phyloP scores from a whole-genome alignment of 495 filamentous ascomycete genomes.

The Neohortaea acidophila region DNA sequence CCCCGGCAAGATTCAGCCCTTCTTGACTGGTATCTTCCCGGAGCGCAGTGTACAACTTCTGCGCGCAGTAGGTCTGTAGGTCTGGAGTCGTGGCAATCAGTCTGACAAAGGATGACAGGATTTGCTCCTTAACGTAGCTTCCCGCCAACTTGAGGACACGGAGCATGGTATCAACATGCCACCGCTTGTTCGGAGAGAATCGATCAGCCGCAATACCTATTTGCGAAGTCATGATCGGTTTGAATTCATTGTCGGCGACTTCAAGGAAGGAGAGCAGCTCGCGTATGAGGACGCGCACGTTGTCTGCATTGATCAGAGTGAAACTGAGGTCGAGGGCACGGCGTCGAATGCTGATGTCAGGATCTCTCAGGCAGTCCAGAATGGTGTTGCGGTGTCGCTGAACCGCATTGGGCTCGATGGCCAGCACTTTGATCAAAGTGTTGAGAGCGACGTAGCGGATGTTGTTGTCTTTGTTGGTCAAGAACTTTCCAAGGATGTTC shows the following conservation, averaged over 20 bases:
- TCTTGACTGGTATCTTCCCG: constrained; percentile 97
- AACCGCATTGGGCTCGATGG: constrained; percentile 93
- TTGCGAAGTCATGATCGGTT: constrained; percentile 89
- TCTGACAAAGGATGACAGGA: constrained; percentile 88
- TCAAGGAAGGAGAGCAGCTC: constrained; percentile 90
- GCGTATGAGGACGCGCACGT: constrained; percentile 81
- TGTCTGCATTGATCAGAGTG: constrained; percentile 91
- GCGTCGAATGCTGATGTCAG: constrained; percentile 95
- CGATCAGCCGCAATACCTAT: constrained; percentile 94
- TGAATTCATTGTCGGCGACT: constrained; percentile 96
- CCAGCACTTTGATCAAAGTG: constrained; percentile 94
- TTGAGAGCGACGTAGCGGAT: constrained; percentile 97
- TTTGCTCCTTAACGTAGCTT: constrained; percentile 94
- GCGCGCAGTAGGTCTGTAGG: constrained; percentile 86
- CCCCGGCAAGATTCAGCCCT: constrained; percentile 76
- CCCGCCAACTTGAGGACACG: constrained; percentile 88
- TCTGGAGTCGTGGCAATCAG: constrained; percentile 90
- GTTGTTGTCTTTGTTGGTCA: constrained; percentile 96
- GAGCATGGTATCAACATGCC: constrained; percentile 96
- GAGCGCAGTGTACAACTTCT: constrained; percentile 77
- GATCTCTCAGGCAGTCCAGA: constrained; percentile 86
- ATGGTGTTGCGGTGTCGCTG: constrained; percentile 96
- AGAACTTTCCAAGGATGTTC: constrained; percentile 95
- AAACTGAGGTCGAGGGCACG: constrained; percentile 93
- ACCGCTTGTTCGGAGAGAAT: constrained; percentile 89